Evolutionary conservation across 2,329 filamentous ascomycete species (phyloP), one percentile per base, ranked within the genome.

Genomic region (Neonectria magnoliae): DNA sequence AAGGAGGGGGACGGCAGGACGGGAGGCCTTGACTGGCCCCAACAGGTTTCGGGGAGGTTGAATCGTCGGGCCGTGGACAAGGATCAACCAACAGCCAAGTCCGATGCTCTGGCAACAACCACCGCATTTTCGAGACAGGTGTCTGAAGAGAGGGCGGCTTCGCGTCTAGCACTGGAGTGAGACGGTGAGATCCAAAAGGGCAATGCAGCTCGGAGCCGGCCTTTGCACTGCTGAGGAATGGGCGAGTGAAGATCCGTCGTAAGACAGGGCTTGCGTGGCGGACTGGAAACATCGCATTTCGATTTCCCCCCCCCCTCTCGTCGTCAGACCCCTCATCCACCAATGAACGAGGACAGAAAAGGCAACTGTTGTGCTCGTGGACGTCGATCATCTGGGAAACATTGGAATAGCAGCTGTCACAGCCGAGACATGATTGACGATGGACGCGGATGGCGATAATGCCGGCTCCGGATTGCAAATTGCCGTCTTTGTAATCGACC

Each of bases 61-160:
- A 66, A 66, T 67, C 70, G 52, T 64, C 60, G 62, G 60, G 64
- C 31, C 45, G 57, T 42, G 22, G 52, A 56, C 45, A 25, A 27
- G 9, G 2, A 68, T 36, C 58, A n/a, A 47, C 59, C 55, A 51
- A 56, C 22, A 62, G 55, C 44, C 44, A 18, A 47, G 42, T 6
- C 57, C 52, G 62, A 44, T 41, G 22, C 54, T 55, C 62, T 41
- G 66, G 62, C 47, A 56, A 65, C 31, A 18, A 62, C n/a, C n/a
- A 18, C 60, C 52, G 50, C n/a, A 42, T 11, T 62, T 58, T 41
- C 33, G 55, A 44, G 50, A 58, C 55, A 41, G 29, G 25, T 31
- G 44, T 55, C 48, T 36, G 22, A 22, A 22, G 42, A 3, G 42
- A 3, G 29, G 33, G 36, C 27, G 18, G n/a, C 48, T 52, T 31